Base-by-base conservation (phyloP, 2,329 filamentous ascomycete species). In the Pseudogymnoascus sp. region DNA sequence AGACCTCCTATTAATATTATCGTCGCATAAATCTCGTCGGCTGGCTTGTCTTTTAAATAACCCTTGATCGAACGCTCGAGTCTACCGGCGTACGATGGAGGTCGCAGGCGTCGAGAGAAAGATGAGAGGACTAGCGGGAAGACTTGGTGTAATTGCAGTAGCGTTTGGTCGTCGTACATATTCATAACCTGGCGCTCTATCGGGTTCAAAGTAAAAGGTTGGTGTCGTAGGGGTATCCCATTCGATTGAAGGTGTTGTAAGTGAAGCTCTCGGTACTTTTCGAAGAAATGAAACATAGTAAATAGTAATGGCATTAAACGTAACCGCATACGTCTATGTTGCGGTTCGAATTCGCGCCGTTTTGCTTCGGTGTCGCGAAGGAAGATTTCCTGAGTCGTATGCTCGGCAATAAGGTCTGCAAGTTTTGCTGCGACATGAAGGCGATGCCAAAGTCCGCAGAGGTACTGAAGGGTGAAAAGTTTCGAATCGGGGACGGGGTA, bases 211-310 rank as follows among this genome's bases (percentile, higher is more conserved):
- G 84, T 87, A 66, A 82, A 86, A 0, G 84, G 80, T 61, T 78
- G 77, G 4, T 58, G 52, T 37, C 52, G 52, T 52, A 87, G 67
- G 4, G 83, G 75, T 10, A 81, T 80, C 39, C 73, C 74, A 61
- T 83, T 76, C 58, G 82, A 76, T 58, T 75, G 74, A 25, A 87
- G 77, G 64, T 83, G 82, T 66, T 83, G 74, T 6, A 86, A 71
- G 66, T 87, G 83, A 2, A 85, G 74, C 39, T 77, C 79, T 63
- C 85, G 81, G 68, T 86, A 87, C 0, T 78, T 84, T 70, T 87
- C 85, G 69, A 87, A 87, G 69, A 87, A 87, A 70, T 87, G 85
- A 66, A 87, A 87, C 25, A 86, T 76, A 10, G 84, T 86, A 66
- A 87, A 87, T 13, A 87, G 76, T 6, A 87, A 71, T 1, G 85